Base-by-base conservation (phyloP, 164 flowering plant species). In the Umbilicus rupestris region DNA sequence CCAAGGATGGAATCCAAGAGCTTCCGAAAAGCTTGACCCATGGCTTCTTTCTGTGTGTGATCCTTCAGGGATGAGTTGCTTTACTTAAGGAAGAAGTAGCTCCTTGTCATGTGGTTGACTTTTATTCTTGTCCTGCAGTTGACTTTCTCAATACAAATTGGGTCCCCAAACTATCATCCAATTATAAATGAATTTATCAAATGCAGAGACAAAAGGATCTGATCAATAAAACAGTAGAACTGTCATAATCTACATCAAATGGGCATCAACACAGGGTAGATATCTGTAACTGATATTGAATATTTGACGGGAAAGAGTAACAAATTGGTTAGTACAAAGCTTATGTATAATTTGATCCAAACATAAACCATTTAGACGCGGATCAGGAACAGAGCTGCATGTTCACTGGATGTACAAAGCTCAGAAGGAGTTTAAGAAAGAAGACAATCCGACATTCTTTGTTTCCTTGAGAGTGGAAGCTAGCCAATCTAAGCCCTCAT, bases 401-500 rank as follows among this genome's bases (percentile, higher is more conserved):
- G 28, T 55, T 50, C 3, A 16, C 60, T 26, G 60, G 33, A 55
- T 26, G 60, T 55, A 55, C 33, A 28, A 55, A 55, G 60, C 19
- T 28, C 29, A 55, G 19, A 55, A 55, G 31, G 60, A 55, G 60
- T 55, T 55, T 9, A 55, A 28, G 33, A 55, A 55, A 55, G 60
- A 55, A 14, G 60, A 55, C 76, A 72, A 78, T 66, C 97, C 90
- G 37, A 87, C 66, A 33, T 95, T 92, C 77, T 70, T 85, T 44
- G 83, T 75, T 64, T 89, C 97, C 76, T 89, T 94, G 28, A 94
- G 83, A 19, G 97, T 89, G 62, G 77, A 78, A 46, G 98, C 71
- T 63, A 94, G 76, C 98, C 98, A 94, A 71, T 90, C 98, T 80
- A 94, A 79, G 24, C 98, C 99, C 75, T 94, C 99, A 26, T 94